Conservation (phyloP, 108 stramenopile species). For the Cyclotella distinguenda region DNA sequence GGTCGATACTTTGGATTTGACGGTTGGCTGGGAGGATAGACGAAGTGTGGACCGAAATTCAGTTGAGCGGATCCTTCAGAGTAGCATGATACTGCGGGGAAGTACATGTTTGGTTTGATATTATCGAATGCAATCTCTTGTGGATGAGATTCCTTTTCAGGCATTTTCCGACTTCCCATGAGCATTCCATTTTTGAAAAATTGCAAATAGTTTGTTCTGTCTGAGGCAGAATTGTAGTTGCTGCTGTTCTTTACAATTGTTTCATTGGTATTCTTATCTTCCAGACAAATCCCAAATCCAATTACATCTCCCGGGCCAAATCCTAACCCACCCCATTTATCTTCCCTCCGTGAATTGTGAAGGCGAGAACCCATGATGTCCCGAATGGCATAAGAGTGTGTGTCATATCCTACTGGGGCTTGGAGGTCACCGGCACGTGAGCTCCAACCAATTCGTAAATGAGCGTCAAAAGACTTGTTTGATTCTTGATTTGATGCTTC, state of each 20-base stretch:
- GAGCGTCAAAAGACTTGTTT: conserved; percentile 29
- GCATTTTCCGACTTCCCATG: conserved; percentile 50
- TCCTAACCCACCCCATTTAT: conserved; percentile 72
- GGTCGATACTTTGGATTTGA: conserved; percentile 48
- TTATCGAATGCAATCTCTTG: conserved; percentile 70
- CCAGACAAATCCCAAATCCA: conserved; percentile 82
- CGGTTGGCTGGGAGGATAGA: conserved; percentile 61
- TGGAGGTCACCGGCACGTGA: conserved; percentile 89
- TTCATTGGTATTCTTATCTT: neutral
- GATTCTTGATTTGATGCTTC: neutral
- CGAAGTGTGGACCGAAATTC: conserved; percentile 86
- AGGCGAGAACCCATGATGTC: conserved; percentile 79
- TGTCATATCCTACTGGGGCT: conserved; percentile 95
- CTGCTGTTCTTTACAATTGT: conserved; percentile 1
- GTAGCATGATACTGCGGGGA: conserved; percentile 82
- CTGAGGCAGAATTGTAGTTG: conserved; percentile 6
- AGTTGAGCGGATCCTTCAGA: conserved; percentile 64
- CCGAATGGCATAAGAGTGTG: conserved; percentile 89
- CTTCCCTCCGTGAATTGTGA: conserved; percentile 70
- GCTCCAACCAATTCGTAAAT: conserved; percentile 84
- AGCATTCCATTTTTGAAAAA: conserved; percentile 92
- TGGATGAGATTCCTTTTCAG: neutral
- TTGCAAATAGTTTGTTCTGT: conserved; percentile 61
- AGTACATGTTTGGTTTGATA: conserved; percentile 66
- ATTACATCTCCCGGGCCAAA: conserved; percentile 90